These are phyloP conservation scores for Paramecium octaurelia DNA, from an alignment of 73 alveolate genomes.

Conservation along the genomic window DNA sequence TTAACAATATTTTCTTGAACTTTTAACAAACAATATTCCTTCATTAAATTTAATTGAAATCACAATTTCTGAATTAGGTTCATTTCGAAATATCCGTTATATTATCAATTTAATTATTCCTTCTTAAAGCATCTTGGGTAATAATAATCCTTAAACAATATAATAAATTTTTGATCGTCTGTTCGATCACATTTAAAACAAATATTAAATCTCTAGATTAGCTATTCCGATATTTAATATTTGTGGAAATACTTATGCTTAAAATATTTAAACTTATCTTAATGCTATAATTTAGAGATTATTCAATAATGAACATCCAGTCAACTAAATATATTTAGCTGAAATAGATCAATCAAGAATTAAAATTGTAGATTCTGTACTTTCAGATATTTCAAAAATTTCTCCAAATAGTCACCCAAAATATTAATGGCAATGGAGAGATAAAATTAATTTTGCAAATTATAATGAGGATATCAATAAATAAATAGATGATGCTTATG, in stretches of 20 bases:
- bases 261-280: neutral
- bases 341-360: neutral
- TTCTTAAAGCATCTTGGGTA: neutral
- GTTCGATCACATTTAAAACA: neutral
- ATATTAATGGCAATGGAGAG: constrained; percentile 32
- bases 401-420: neutral
- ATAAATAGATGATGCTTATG: constrained; percentile 23
- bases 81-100: neutral
- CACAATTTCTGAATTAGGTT: neutral
- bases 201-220: neutral
- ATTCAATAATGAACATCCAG: neutral
- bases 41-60: neutral
- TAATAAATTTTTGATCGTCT: neutral
- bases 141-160: neutral
- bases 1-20: neutral
- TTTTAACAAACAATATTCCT: neutral
- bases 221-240: neutral
- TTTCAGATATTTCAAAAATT: neutral
- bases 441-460: neutral
- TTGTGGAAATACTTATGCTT: neutral
- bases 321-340: neutral
- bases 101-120: neutral
- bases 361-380: neutral
- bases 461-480: neutral
- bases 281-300: neutral